phyloP scores from a whole-genome alignment of 352 stramenopile species.

The Pythium aristosporum region DNA sequence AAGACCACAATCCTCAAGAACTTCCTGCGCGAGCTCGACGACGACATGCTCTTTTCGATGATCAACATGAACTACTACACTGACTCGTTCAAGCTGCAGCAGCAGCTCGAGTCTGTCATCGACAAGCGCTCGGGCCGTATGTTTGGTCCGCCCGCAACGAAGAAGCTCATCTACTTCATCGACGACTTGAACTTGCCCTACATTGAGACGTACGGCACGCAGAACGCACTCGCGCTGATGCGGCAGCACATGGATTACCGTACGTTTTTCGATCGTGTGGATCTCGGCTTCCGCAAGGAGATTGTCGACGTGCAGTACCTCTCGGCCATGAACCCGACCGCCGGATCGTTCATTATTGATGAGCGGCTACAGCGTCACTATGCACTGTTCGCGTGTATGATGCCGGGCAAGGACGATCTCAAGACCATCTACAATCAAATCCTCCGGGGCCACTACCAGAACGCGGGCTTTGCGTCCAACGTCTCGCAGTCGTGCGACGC shows the following conservation, averaged over 20 bases:
- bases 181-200: slow-evolving; percentile 97
- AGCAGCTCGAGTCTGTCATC: slow-evolving; percentile 96
- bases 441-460: slow-evolving; percentile 92
- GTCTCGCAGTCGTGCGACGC: slow-evolving; percentile 74
- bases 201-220: slow-evolving; percentile 96
- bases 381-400: slow-evolving; percentile 94
- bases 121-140: slow-evolving; percentile 95
- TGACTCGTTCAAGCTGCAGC: slow-evolving; percentile 92
- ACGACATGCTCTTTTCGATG: slow-evolving; percentile 95
- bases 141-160: slow-evolving; percentile 94
- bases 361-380: slow-evolving; percentile 96
- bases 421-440: slow-evolving; percentile 96
- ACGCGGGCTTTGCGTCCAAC: slow-evolving; percentile 63
- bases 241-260: slow-evolving; percentile 96
- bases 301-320: slow-evolving; percentile 97
- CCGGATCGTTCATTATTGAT: slow-evolving; percentile 96
- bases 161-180: slow-evolving; percentile 97
- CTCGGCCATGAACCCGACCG: slow-evolving; percentile 96
- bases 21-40: slow-evolving; percentile 88
- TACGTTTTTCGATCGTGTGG: slow-evolving; percentile 94
- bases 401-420: slow-evolving; percentile 93
- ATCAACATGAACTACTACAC: slow-evolving; percentile 99
- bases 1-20: slow-evolving; percentile 98
- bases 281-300: slow-evolving; percentile 96
- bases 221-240: slow-evolving; percentile 94